Conservation (phyloP, 2,329 filamentous ascomycete species). For the Pochonia chlamydosporia region DNA sequence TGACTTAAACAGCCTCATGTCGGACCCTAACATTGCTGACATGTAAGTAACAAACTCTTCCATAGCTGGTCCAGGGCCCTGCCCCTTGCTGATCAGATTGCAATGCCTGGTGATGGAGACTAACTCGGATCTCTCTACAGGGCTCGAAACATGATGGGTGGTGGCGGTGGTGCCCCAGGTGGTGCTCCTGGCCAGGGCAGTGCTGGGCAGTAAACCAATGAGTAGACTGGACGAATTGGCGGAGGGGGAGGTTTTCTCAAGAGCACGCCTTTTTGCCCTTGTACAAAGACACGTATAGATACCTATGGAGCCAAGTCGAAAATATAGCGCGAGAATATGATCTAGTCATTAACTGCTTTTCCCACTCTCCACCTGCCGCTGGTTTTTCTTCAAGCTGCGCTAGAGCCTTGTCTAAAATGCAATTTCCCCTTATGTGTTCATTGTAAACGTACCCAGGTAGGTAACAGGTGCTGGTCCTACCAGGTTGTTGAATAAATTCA, state of each 20-base stretch:
- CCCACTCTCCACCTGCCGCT: not conserved
- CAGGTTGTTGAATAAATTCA: not conserved
- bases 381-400: too few relatives aligned
- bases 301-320: not conserved
- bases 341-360: not conserved
- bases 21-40: conserved; percentile 83
- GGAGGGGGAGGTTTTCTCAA: not conserved
- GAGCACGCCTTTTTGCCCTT: not conserved
- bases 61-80: too few relatives aligned
- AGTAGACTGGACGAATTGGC: conserved; percentile 1
- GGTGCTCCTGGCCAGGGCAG: conserved; percentile 13
- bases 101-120: too few relatives aligned
- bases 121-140: conserved; percentile 16
- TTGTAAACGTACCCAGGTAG: too few relatives aligned
- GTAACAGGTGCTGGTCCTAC: not conserved
- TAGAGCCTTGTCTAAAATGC: too few relatives aligned
- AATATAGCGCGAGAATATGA: not conserved
- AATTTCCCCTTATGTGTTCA: too few relatives aligned
- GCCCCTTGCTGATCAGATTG: too few relatives aligned
- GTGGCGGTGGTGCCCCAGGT: conserved; percentile 21
- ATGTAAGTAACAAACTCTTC: conserved; percentile 61
- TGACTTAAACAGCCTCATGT: conserved; percentile 80
- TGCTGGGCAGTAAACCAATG: not conserved
- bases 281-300: not conserved
- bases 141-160: conserved; percentile 43